Conservation (phyloP, 441 rosid genomes). For the Pelargonium cotyledonis region DNA sequence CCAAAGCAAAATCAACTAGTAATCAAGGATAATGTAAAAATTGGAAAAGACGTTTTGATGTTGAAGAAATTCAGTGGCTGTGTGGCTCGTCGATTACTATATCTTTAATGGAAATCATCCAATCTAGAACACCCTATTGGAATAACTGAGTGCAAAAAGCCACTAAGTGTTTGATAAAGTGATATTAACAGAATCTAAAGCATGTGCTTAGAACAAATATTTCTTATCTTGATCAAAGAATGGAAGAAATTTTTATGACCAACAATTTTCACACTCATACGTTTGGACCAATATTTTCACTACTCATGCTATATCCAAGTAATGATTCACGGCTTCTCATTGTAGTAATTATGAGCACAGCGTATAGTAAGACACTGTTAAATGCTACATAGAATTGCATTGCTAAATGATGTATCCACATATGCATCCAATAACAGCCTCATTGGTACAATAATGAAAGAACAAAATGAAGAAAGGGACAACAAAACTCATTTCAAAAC, state of each 20-base stretch:
- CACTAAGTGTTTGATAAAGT: not conserved
- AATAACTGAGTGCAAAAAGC: not conserved
- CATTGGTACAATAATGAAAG: not conserved
- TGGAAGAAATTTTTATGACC: not conserved
- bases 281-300: not conserved
- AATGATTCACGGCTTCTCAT: not conserved
- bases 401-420: not conserved
- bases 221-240: not conserved
- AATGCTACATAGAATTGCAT: not conserved
- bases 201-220: not conserved
- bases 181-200: not conserved
- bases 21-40: not conserved
- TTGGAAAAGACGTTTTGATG: not conserved
- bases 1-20: not conserved
- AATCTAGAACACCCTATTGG: not conserved
- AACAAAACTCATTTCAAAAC: not conserved
- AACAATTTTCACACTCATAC: not conserved
- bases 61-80: too few relatives aligned
- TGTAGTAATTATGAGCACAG: not conserved
- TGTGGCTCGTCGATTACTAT: too few relatives aligned
- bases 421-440: not conserved
- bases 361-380: not conserved
- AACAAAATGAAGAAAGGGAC: not conserved
- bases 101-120: too few relatives aligned
- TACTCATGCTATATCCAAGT: not conserved